Percentiles rank a stretch among this genome's conserved stretches.
Conservation (phyloP, 345 rosid species). For the Salix udensis region DNA sequence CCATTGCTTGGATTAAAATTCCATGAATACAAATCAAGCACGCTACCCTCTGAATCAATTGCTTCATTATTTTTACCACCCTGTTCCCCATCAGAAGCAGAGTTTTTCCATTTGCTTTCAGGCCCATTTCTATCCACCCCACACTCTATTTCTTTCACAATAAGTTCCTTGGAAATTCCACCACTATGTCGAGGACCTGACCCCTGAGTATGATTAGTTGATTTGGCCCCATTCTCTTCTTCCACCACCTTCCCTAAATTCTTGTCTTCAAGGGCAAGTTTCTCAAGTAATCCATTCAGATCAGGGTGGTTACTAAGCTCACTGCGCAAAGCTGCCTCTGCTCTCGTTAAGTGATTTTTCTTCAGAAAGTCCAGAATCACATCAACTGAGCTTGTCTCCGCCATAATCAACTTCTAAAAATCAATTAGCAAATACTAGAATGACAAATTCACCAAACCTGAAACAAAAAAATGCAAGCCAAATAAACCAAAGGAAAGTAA, state of each 20-base stretch:
- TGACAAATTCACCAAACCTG: conserved; percentile 36
- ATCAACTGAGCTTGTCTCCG: conserved; percentile 61
- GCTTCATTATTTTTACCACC: conserved; percentile 39
- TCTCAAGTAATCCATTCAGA: conserved; percentile 67
- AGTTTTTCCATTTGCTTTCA: conserved; percentile 55
- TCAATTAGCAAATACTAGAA: conserved; percentile 21
- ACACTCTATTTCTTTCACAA: conserved; percentile 83
- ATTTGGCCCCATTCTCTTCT: conserved; percentile 37
- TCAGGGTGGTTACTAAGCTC: conserved; percentile 72
- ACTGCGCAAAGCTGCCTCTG: conserved; percentile 91
- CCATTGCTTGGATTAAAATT: conserved; percentile 49
- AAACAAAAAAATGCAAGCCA: neutral
- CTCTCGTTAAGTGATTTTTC: conserved; percentile 73
- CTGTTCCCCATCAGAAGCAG: conserved; percentile 42
- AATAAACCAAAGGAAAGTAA: neutral
- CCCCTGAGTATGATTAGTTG: conserved; percentile 24
- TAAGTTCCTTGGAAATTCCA: conserved; percentile 68
- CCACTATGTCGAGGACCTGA: conserved; percentile 39
- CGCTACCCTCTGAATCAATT: conserved; percentile 46
- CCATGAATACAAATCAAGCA: conserved; percentile 53
- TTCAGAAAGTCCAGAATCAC: conserved; percentile 73
- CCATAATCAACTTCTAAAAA: conserved; percentile 45
- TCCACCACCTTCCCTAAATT: conserved; percentile 34
- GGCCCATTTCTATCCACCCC: conserved; percentile 60
- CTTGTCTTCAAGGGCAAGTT: conserved; percentile 52